These are phyloP conservation scores for Nicotiana undulata DNA, from an alignment of 257 asterid species.

Conservation along the genomic window DNA sequence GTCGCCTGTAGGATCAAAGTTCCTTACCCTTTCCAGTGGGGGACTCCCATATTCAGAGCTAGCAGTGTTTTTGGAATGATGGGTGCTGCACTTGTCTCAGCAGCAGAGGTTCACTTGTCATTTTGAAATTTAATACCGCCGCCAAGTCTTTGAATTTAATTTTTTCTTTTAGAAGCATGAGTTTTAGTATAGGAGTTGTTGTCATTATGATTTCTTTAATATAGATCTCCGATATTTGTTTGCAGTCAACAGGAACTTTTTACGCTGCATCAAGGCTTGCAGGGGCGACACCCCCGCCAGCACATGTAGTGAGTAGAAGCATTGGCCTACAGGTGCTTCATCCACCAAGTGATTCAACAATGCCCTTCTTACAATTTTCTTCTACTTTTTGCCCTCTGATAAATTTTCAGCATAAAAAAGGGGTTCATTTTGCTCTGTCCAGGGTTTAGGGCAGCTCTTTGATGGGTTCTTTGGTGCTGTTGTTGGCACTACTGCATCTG, in stretches of 20 bases:
- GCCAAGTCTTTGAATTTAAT: neutral
- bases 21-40: constrained; percentile 87
- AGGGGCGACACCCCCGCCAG: constrained; percentile 94
- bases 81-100: constrained; percentile 95
- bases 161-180: neutral
- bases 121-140: neutral
- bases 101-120: constrained; percentile 62
- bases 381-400: neutral
- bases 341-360: neutral
- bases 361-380: neutral
- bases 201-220: neutral
- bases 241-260: constrained; percentile 86
- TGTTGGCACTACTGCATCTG: constrained; percentile 73
- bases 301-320: constrained; percentile 85
- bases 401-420: neutral
- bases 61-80: constrained; percentile 94
- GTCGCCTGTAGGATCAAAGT: constrained; percentile 15
- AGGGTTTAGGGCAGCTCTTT: constrained; percentile 93
- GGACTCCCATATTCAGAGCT: constrained; percentile 83
- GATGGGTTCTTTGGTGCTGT: constrained; percentile 84
- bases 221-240: neutral
- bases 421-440: constrained; percentile 8
- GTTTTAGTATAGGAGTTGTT: neutral
- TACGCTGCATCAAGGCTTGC: constrained; percentile 94
- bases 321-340: constrained; percentile 80